A percentile compares a stretch with the other conserved stretches of the same genome.
Conservation (phyloP, 768 basidiomycete genomes). For the Gautieria morchelliformis region DNA sequence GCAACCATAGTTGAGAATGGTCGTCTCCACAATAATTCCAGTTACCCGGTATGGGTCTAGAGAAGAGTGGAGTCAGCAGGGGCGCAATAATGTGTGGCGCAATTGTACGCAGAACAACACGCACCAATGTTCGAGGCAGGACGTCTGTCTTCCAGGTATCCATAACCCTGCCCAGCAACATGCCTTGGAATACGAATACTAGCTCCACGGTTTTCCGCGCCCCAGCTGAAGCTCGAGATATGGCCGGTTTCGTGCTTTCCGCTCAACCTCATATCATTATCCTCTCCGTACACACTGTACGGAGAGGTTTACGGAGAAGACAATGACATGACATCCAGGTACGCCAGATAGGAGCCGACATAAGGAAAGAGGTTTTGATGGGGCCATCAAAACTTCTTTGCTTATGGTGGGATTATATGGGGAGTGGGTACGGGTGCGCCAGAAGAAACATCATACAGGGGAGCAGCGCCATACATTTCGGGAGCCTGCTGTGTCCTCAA, state of each 20-base stretch:
- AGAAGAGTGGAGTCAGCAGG: slow-evolving; percentile 7
- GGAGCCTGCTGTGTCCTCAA: neutral
- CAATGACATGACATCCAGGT: slow-evolving; percentile 85
- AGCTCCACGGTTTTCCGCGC: slow-evolving; percentile 96
- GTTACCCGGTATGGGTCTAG: slow-evolving; percentile 94
- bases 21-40: slow-evolving; percentile 72
- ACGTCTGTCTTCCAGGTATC: too few relatives aligned
- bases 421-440: slow-evolving; percentile 12
- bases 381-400: too few relatives aligned
- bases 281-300: slow-evolving; percentile 94
- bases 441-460: too few relatives aligned
- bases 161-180: slow-evolving; percentile 85
- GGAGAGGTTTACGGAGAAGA: slow-evolving; percentile 80
- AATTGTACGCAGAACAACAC: too few relatives aligned
- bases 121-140: too few relatives aligned
- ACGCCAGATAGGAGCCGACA: slow-evolving; percentile 39
- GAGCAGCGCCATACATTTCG: too few relatives aligned
- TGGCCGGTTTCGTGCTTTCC: slow-evolving; percentile 97
- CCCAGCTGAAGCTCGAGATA: slow-evolving; percentile 83
- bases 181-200: slow-evolving; percentile 94
- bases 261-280: slow-evolving; percentile 93
- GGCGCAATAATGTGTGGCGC: slow-evolving; percentile 28
- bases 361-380: neutral
- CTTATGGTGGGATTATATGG: neutral
- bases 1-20: too few relatives aligned